phyloP scores from a whole-genome alignment of 129 eudicot species.

The Centella asiatica region DNA sequence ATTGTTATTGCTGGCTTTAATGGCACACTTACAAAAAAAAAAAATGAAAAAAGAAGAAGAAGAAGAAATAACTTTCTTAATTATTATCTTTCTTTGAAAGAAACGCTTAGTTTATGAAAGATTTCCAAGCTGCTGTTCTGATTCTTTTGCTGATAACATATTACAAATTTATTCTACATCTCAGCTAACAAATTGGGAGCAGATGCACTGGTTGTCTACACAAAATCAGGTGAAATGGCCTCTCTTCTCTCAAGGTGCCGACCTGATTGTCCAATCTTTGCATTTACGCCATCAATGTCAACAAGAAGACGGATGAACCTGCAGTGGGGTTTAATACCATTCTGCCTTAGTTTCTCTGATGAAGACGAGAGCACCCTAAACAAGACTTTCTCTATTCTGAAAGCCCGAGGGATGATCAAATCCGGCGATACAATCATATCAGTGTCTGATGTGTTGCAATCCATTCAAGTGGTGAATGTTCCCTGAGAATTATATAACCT shows the following conservation, averaged over 20 bases:
- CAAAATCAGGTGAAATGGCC: conserved; percentile 79
- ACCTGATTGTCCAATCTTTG: conserved; percentile 93
- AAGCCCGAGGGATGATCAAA: conserved; percentile 88
- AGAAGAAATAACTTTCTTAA: too few species aligned
- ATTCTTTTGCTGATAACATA: background rate
- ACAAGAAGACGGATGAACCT: conserved; percentile 72
- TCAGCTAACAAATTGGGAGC: conserved; percentile 88
- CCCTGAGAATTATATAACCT: conserved; percentile 31
- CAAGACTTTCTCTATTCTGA: conserved; percentile 69
- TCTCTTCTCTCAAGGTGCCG: conserved; percentile 83
- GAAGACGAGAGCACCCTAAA: conserved; percentile 81
- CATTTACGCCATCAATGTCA: conserved; percentile 63
- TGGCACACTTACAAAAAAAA: too few species aligned
- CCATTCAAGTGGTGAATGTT: conserved; percentile 83
- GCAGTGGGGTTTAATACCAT: conserved; percentile 92
- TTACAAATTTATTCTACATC: conserved; percentile 1
- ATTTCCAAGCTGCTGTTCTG: background rate
- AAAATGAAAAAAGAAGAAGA: too few species aligned
- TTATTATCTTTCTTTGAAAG: too few species aligned
- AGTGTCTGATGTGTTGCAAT: conserved; percentile 92
- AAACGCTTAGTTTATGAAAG: too few species aligned
- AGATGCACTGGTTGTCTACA: conserved; percentile 79
- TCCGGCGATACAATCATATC: conserved; percentile 81
- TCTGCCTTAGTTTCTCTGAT: conserved; percentile 69
- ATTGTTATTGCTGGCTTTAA: too few species aligned